These are phyloP conservation scores for Borovskyia barvae DNA, from an alignment of 208 protist genomes.

Conservation along the genomic window DNA sequence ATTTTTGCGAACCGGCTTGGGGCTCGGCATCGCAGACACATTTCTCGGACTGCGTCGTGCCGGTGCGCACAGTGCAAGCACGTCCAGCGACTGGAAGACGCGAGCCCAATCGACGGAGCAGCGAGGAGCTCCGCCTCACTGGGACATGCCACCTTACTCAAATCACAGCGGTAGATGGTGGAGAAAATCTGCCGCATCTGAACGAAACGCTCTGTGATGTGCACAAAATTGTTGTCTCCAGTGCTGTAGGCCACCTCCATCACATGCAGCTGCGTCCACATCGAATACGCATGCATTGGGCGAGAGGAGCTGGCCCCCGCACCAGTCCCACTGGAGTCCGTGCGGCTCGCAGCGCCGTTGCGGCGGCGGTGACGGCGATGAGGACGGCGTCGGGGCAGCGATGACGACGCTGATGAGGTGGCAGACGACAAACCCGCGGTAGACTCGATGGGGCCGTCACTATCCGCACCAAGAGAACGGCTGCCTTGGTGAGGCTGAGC, in stretches of 20 bases:
- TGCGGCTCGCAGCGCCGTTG: slow-evolving; percentile 3
- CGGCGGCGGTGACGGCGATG: slow-evolving; percentile 22
- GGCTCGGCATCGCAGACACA: slow-evolving; percentile 50
- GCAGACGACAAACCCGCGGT: not conserved
- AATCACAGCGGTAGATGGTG: slow-evolving; percentile 48
- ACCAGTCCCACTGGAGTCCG: not conserved
- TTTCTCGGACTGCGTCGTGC: slow-evolving; percentile 60
- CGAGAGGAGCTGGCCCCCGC: not conserved
- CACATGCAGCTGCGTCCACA: slow-evolving; percentile 71
- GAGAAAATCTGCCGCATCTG: slow-evolving; percentile 57
- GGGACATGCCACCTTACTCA: slow-evolving; percentile 22
- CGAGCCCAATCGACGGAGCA: slow-evolving; percentile 30
- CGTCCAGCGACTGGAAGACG: slow-evolving; percentile 50
- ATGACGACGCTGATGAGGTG: slow-evolving; percentile 2
- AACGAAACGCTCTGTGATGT: slow-evolving; percentile 58
- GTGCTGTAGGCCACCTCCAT: slow-evolving; percentile 64
- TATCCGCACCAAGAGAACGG: slow-evolving; percentile 1
- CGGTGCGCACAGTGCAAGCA: slow-evolving; percentile 44
- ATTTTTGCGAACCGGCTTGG: slow-evolving; percentile 47
- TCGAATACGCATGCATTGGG: slow-evolving; percentile 30
- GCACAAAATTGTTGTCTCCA: slow-evolving; percentile 48
- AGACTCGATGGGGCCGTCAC: slow-evolving; percentile 17
- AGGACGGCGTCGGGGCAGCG: slow-evolving; percentile 13
- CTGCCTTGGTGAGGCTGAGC: slow-evolving; percentile 2
- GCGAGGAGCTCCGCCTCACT: slow-evolving; percentile 37